A percentile compares a stretch with the other conserved stretches of the same genome.
These are phyloP conservation scores for Penicillium corylophilum DNA, from an alignment of 2,329 filamentous ascomycete genomes.

Conservation along the genomic window DNA sequence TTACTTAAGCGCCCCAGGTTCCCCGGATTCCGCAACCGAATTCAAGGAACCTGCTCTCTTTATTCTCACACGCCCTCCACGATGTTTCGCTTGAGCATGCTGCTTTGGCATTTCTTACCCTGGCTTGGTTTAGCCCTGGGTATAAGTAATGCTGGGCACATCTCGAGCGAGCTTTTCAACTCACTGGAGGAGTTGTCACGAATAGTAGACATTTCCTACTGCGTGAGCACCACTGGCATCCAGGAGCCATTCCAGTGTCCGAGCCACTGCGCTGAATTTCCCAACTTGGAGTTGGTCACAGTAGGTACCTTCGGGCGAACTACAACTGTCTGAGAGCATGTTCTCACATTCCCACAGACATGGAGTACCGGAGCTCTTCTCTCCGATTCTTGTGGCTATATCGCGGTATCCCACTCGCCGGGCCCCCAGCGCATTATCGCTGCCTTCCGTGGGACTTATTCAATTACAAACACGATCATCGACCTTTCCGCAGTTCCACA, in stretches of 20 bases:
- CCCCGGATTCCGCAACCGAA: slow-evolving; percentile 6
- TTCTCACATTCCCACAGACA: slow-evolving; percentile 48
- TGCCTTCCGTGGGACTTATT: slow-evolving; percentile 93
- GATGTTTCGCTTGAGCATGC: not conserved
- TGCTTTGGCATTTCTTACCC: not conserved
- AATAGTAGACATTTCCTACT: slow-evolving; percentile 92
- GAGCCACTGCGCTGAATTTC: slow-evolving; percentile 82
- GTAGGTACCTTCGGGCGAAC: slow-evolving; percentile 32
- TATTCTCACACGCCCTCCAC: not conserved
- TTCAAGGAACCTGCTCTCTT: not conserved
- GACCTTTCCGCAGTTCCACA: slow-evolving; percentile 89
- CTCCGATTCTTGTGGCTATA: slow-evolving; percentile 89
- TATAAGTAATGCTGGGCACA: slow-evolving; percentile 7
- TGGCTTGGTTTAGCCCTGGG: not conserved
- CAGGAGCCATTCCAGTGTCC: slow-evolving; percentile 79
- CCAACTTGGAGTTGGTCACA: slow-evolving; percentile 71
- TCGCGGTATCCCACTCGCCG: slow-evolving; percentile 75
- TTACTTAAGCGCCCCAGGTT: slow-evolving; percentile 6
- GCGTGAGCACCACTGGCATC: slow-evolving; percentile 81
- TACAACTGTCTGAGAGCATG: not conserved
- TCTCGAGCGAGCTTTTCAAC: slow-evolving; percentile 68
- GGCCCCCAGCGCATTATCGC: slow-evolving; percentile 68
- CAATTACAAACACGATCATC: slow-evolving; percentile 83
- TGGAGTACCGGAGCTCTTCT: slow-evolving; percentile 89
- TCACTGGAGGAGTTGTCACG: slow-evolving; percentile 85